Base-by-base conservation (phyloP, 495 filamentous ascomycete genomes). In the Lasiosphaeria miniovina region DNA sequence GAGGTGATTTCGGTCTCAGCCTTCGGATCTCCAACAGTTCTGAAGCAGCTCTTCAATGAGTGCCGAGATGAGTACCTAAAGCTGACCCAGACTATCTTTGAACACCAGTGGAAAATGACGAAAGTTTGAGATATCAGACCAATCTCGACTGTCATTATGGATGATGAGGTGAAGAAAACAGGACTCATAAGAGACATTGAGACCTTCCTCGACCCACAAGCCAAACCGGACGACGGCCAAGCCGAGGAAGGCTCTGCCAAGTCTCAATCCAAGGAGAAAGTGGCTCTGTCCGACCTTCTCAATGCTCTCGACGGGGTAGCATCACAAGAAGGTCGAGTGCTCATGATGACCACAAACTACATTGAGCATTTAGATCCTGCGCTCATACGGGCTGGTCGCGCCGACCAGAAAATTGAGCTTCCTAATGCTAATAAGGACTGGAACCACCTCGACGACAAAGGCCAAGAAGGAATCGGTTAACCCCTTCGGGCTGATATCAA, bases 281-380 rank as follows among this genome's bases (percentile, higher is more conserved):
- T 45, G 41, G 4, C 41, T 14, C 12, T 45, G 41, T 14, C 41
- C 41, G 41, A 6, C 12, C 68, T 91, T 15, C 72, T 91, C 17
- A 91, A 90, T 60, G 85, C 85, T 41, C 81, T 91, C 46, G 88
- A 90, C 62, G 86, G 88, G 7, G 84, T 88, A 12, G 82, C 84
- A 4, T 81, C 80, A 3, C 81, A 82, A 49, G 86, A 90, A 68
- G 88, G 87, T n/a, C 79, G 86, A 3, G 81, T 90, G 31, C 77
- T 90, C 3, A 85, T 91, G 45, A 90, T 91, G 86, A 90, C 87
- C 1, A 89, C 88, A 17, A 91, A 91, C 59, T 83, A 89, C 59
- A 66, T 81, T 0, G 86, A 89, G 15, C 82, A 84, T 57, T 76
- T 91, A 0, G 88, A 91, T 54, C 68, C 78, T n/a, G 87, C 87